Conservation (phyloP, 805 yeast genomes). For the Pichia cephalocereana region DNA sequence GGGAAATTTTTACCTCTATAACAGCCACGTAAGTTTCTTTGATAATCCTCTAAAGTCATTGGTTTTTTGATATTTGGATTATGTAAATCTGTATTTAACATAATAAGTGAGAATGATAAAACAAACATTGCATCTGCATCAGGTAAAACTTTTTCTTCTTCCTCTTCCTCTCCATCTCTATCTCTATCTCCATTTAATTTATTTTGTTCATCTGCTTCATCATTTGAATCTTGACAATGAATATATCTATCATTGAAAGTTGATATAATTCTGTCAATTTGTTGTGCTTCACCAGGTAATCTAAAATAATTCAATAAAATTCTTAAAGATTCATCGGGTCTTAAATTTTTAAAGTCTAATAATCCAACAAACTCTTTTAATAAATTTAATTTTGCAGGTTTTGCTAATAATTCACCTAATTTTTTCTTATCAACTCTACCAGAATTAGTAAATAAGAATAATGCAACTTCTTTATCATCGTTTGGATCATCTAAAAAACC, state of each 20-base stretch:
- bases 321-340: slow-evolving; percentile 92
- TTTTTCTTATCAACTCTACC: slow-evolving; percentile 79
- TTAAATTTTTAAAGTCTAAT: slow-evolving; percentile 65
- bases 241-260: slow-evolving; percentile 77
- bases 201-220: not conserved
- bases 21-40: slow-evolving; percentile 71
- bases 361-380: slow-evolving; percentile 55
- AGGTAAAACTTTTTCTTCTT: slow-evolving; percentile 49
- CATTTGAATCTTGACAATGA: slow-evolving; percentile 36
- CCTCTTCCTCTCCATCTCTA: slow-evolving; percentile 20
- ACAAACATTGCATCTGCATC: slow-evolving; percentile 83
- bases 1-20: slow-evolving; percentile 72
- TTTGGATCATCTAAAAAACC: slow-evolving; percentile 45
- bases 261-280: slow-evolving; percentile 87
- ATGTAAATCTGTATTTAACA: slow-evolving; percentile 91
- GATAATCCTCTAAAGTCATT: slow-evolving; percentile 81
- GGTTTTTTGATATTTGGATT: slow-evolving; percentile 88
- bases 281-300: slow-evolving; percentile 96
- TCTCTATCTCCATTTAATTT: slow-evolving; percentile 13
- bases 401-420: slow-evolving; percentile 79
- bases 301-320: slow-evolving; percentile 74
- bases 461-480: slow-evolving; percentile 59
- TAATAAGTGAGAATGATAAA: slow-evolving; percentile 81
- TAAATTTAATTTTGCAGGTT: slow-evolving; percentile 54
- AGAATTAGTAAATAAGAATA: slow-evolving; percentile 68